Evolutionary conservation across 805 yeast species (phyloP), one percentile per base, ranked within the genome.

Genomic region (Zygoascus biomembranicola): DNA sequence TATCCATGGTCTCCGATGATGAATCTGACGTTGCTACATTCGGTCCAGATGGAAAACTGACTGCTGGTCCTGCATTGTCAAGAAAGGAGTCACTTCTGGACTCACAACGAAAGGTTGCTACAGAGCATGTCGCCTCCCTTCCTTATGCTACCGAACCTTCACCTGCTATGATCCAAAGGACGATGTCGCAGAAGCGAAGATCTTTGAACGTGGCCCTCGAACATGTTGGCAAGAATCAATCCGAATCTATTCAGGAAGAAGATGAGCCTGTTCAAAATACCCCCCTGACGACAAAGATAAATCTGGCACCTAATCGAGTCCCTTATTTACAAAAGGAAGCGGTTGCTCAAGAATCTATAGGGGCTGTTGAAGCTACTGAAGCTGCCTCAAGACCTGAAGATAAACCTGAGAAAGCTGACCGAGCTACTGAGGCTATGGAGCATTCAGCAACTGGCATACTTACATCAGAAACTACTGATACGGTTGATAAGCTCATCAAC

Each of bases 51-150:
- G 51, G 43, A 20, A 45, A 49, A 11, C 19, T 41, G 16, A 16
- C 37, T 35, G 49, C 35, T 13, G 52, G 55, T 10, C 32, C 42
- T 4, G 46, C 52, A 26, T 49, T 65, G 8, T 56, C 63, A 1
- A 63, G 71, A 10, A 65, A 67, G 47, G 71, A 67, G 53, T 62
- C 67, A 18, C 56, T 67, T 43, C 61, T 60, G 48, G 71, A 67
- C 16, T 59, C 61, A 10, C 67, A 67, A 56, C 52, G 69, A 5
- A 61, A 59, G 31, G 62, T 64, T 8, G 55, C 59, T 3, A 65
- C 69, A 1, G 49, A 51, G 45, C 62, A 60, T 31, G 50, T 51
- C 18, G 51, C 59, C 4, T 37, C 51, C n/a, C 43, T 43, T 13
- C 44, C 54, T 5, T 49, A 48, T 19, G 53, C 57, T 6, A 48